Evolutionary conservation across 176 grass and related monocot genomes (phyloP).

Genomic region (Bonia amplexicaulis): DNA sequence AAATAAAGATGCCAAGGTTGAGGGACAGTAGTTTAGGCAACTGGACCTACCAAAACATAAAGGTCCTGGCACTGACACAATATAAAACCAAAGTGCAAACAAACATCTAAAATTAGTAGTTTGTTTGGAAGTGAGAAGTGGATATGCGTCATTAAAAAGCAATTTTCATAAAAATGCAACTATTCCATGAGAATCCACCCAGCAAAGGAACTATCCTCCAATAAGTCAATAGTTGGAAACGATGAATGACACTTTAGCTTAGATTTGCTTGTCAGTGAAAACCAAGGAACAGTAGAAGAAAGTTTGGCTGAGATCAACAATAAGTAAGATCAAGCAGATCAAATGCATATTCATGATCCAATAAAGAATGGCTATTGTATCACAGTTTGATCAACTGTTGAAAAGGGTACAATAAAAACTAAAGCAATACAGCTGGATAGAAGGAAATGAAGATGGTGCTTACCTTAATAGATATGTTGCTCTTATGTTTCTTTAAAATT

Average conservation of each 20-base stretch:
- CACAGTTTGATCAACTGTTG: not conserved
- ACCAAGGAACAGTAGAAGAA: not conserved
- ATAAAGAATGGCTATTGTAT: not conserved
- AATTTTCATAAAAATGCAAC: no score
- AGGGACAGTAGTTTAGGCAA: not conserved
- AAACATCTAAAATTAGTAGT: no score
- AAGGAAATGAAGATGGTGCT: not conserved
- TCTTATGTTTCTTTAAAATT: constrained; percentile 96
- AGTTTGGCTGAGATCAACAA: not conserved
- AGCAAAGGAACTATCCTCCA: not conserved
- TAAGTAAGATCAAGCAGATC: not conserved
- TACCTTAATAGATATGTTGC: constrained; percentile 99
- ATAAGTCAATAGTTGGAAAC: not conserved
- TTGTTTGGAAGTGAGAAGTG: no score
- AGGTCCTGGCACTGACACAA: not conserved
- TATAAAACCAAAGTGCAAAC: no score
- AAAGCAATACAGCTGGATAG: not conserved
- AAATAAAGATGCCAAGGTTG: not conserved
- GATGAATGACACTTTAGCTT: not conserved
- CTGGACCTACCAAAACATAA: not conserved
- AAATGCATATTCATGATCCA: not conserved
- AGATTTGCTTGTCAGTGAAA: not conserved
- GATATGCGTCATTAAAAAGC: no score
- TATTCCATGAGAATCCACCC: not conserved
- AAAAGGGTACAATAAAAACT: not conserved